Conservation (phyloP, 2,329 filamentous ascomycete species). For the Thielaviopsis euricoi region DNA sequence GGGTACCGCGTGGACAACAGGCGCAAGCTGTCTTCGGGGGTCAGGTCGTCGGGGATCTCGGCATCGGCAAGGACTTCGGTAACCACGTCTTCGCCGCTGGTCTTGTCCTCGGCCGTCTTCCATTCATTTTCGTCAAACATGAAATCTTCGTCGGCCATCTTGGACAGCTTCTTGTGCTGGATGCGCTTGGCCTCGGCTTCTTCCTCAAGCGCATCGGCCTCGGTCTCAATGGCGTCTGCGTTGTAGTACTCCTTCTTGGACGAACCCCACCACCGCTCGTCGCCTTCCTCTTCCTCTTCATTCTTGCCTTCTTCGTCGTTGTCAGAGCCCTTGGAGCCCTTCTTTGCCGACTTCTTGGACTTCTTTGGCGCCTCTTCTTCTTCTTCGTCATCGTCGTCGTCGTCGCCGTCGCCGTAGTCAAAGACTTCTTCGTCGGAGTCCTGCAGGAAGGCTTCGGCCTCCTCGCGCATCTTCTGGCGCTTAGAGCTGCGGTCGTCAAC, state of each 20-base stretch:
- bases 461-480: constrained; percentile 50
- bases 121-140: constrained; percentile 84
- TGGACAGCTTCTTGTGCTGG: constrained; percentile 77
- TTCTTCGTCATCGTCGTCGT: constrained; percentile 22
- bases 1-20: constrained; percentile 72
- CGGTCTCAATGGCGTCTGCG: constrained; percentile 54
- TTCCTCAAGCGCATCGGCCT: constrained; percentile 65
- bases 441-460: constrained; percentile 46
- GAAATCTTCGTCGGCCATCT: constrained; percentile 85
- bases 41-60: constrained; percentile 67
- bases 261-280: constrained; percentile 66
- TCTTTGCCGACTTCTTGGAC: constrained; percentile 16
- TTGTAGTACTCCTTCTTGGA: constrained; percentile 87
- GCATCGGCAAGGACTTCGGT: constrained; percentile 76
- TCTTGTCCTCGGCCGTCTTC: constrained; percentile 41
- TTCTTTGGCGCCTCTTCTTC: constrained; percentile 27
- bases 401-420: constrained; percentile 27
- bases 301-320: constrained; percentile 33
- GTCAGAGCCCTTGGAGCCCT: constrained; percentile 35
- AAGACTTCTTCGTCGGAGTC: constrained; percentile 46
- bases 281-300: constrained; percentile 33
- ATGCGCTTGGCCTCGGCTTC: constrained; percentile 77
- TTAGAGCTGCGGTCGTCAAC: constrained; percentile 68
- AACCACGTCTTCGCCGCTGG: constrained; percentile 39
- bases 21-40: constrained; percentile 53